Percentiles rank a stretch among this genome's conserved stretches.
phyloP scores from a whole-genome alignment of 768 basidiomycete genomes.

The Neoboletus subvelutipes region DNA sequence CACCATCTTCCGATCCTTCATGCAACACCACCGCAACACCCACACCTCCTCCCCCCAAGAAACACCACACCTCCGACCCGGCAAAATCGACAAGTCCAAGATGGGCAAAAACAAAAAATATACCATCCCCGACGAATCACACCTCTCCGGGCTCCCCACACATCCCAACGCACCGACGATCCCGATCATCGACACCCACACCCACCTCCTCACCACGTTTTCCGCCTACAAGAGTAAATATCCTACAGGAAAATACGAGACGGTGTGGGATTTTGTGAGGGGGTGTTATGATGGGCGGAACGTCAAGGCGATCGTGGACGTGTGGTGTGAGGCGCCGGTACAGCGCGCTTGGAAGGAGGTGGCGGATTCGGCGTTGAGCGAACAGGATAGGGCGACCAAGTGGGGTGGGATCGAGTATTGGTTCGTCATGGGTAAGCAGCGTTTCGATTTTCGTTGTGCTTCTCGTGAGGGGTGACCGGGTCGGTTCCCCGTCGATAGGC shows the following conservation, averaged over 20 bases:
- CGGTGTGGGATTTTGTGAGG: slow-evolving; percentile 69
- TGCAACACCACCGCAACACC: slow-evolving; percentile 37
- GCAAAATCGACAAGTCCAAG: slow-evolving; percentile 11
- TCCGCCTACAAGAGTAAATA: slow-evolving; percentile 62
- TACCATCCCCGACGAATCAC: slow-evolving; percentile 31
- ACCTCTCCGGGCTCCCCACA: slow-evolving; percentile 35
- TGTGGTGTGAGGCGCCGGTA: slow-evolving; percentile 86
- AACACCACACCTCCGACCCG: neutral
- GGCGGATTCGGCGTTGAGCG: slow-evolving; percentile 64
- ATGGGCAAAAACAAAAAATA: slow-evolving; percentile 42
- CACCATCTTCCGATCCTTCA: neutral
- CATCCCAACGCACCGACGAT: slow-evolving; percentile 21
- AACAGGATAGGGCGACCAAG: slow-evolving; percentile 43
- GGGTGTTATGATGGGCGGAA: slow-evolving; percentile 56
- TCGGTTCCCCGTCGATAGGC: slow-evolving; percentile 37
- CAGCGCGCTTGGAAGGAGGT: slow-evolving; percentile 60
- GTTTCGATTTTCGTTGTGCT: neutral
- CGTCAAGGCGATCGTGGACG: slow-evolving; percentile 73
- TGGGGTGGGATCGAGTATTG: slow-evolving; percentile 78
- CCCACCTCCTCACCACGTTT: slow-evolving; percentile 77
- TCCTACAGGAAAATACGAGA: slow-evolving; percentile 48
- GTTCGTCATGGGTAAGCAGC: slow-evolving; percentile 72
- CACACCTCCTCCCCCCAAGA: slow-evolving; percentile 41
- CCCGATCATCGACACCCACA: slow-evolving; percentile 80
- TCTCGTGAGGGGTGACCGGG: too few species aligned